Evolutionary conservation across 2,329 filamentous ascomycete genomes (phyloP).

Genomic region (Xylariaceae sp.): DNA sequence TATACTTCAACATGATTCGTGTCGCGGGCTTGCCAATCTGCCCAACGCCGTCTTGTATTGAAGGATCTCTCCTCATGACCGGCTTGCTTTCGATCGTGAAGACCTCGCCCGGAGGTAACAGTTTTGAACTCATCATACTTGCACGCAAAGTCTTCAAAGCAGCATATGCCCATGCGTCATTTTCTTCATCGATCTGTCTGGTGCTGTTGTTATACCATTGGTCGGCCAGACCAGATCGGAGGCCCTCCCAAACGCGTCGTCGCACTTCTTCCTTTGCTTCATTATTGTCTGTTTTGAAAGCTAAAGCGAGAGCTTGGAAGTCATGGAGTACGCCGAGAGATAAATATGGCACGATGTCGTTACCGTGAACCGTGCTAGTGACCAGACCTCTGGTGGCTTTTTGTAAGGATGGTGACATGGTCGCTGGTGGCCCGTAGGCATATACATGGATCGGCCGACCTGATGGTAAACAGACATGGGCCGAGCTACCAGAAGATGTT

Average conservation of each 20-base stretch:
- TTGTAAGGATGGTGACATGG: slow-evolving; percentile 66
- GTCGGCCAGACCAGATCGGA: slow-evolving; percentile 58
- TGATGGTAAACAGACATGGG: slow-evolving; percentile 53
- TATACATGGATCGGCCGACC: slow-evolving; percentile 74
- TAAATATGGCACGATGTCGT: slow-evolving; percentile 69
- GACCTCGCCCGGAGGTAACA: slow-evolving; percentile 72
- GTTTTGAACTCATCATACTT: slow-evolving; percentile 64
- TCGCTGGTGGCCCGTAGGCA: slow-evolving; percentile 71
- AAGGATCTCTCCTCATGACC: slow-evolving; percentile 64
- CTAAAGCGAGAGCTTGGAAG: slow-evolving; percentile 66
- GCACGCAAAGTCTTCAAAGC: slow-evolving; percentile 63
- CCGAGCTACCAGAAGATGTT: slow-evolving; percentile 10
- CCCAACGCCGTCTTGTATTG: slow-evolving; percentile 44
- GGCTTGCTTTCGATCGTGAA: slow-evolving; percentile 67
- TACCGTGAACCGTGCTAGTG: slow-evolving; percentile 68
- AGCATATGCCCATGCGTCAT: slow-evolving; percentile 67
- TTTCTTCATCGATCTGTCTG: slow-evolving; percentile 42
- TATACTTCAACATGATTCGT: slow-evolving; percentile 65
- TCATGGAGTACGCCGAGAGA: slow-evolving; percentile 72
- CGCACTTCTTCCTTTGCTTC: slow-evolving; percentile 65
- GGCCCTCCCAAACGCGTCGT: slow-evolving; percentile 60
- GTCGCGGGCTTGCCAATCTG: slow-evolving; percentile 62
- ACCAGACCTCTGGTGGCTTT: slow-evolving; percentile 69
- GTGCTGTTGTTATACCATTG: slow-evolving; percentile 53
- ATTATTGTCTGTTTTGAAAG: slow-evolving; percentile 68